These are phyloP conservation scores for Epichloe aotearoae DNA, from an alignment of 2,329 filamentous ascomycete genomes.

Conservation along the genomic window DNA sequence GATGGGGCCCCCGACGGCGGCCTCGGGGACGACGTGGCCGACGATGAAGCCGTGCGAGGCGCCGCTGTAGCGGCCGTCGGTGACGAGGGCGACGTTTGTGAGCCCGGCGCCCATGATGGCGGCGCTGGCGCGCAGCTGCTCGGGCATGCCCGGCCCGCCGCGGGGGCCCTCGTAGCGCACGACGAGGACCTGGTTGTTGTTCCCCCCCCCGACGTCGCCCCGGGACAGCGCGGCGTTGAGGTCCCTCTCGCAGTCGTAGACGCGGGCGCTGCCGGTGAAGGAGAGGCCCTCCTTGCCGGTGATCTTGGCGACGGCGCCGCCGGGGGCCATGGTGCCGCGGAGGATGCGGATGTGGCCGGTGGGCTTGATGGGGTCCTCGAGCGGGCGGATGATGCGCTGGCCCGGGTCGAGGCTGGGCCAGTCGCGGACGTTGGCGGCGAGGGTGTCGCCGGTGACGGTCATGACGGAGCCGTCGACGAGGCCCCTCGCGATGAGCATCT, in stretches of 20 bases:
- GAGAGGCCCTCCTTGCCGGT: slow-evolving; percentile 83
- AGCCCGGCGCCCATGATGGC: slow-evolving; percentile 88
- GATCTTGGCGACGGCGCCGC: slow-evolving; percentile 87
- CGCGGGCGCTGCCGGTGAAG: slow-evolving; percentile 69
- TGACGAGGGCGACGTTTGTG: slow-evolving; percentile 79
- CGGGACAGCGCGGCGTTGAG: slow-evolving; percentile 66
- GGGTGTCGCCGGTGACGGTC: slow-evolving; percentile 73
- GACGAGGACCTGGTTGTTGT: slow-evolving; percentile 63
- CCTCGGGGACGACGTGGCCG: slow-evolving; percentile 84
- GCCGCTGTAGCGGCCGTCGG: slow-evolving; percentile 80
- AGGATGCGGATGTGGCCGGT: slow-evolving; percentile 85
- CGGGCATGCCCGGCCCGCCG: slow-evolving; percentile 90
- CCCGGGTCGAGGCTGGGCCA: slow-evolving; percentile 66
- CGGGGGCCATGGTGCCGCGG: slow-evolving; percentile 57
- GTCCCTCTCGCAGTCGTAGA: slow-evolving; percentile 76
- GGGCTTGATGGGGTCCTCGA: slow-evolving; percentile 60
- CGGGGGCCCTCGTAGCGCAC: slow-evolving; percentile 87
- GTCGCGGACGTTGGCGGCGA: slow-evolving; percentile 66
- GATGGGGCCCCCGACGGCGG: slow-evolving; percentile 77
- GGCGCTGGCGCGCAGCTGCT: slow-evolving; percentile 77
- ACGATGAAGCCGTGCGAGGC: slow-evolving; percentile 89
- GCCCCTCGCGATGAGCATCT: slow-evolving; percentile 63
- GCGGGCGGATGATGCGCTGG: slow-evolving; percentile 76
- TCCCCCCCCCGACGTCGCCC: slow-evolving; percentile 29
- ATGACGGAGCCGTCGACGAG: slow-evolving; percentile 65